Evolutionary conservation across 306 rosid species (phyloP), one percentile per base, ranked within the genome.

Genomic region (Dicorynia guianensis): DNA sequence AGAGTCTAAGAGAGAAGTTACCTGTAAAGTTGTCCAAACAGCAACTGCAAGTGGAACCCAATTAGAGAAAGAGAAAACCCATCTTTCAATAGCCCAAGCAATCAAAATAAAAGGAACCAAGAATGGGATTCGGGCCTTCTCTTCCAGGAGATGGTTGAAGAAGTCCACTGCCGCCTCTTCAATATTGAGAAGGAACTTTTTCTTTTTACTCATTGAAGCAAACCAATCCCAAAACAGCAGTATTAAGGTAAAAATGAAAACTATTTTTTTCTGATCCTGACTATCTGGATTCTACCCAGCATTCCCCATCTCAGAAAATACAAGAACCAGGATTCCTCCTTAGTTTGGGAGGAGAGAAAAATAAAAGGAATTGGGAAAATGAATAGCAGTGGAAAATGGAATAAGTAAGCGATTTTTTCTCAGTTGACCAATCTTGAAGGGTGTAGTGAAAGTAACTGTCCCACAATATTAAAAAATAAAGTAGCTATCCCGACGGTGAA

Each of bases 11-110:
- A 71, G n/a, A 71, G 0, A 36, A 25, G 25, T 33, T 11, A 95
- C 99, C 99, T 95, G 99, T 17, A 85, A n/a, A 52, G 97, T 86
- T 6, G 91, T 83, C 97, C 97, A 92, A 0, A 92, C 92, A 47
- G 93, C 98, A 63, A 85, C 83, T 6, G 67, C 85, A 34, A 95
- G 83, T 14, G 96, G 97, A 79, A 95, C 86, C 97, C 97, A 95
- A 68, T 83, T 90, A 70, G 99, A 87, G 75, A 89, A 81, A 72
- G 97, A 81, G 78, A 92, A 87, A 50, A 93, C 34, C 99, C 97
- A 95, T 84, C 81, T 90, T 85, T 95, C 99, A 76, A 95, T 18
- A 60, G 59, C 87, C 91, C 93, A 95, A 88, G 84, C 93, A 69
- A 86, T 35, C 77, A 92, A 80, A 83, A 95, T 57, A 67, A 92